Conservation (phyloP, 108 stramenopile genomes). For the Nitzschia sp. region DNA sequence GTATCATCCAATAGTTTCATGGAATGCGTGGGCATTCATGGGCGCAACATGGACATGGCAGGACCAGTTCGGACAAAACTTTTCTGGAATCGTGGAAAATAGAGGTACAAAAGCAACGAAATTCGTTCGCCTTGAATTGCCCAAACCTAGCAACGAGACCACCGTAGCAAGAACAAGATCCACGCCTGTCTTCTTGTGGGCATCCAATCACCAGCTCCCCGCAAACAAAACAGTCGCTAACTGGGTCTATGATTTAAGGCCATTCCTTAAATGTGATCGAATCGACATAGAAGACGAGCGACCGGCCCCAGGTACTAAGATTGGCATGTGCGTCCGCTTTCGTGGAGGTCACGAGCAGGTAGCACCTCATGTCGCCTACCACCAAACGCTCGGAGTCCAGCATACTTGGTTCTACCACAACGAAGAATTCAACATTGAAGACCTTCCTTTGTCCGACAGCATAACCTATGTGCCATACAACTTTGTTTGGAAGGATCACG, state of each 20-base stretch:
- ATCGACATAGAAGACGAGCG: neutral
- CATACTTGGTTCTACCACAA: neutral
- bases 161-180: neutral
- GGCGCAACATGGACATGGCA: neutral
- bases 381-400: neutral
- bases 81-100: neutral
- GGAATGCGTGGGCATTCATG: neutral
- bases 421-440: neutral
- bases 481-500: neutral
- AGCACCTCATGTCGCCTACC: neutral
- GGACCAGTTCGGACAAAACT: neutral
- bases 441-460: neutral
- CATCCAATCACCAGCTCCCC: neutral
- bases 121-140: neutral
- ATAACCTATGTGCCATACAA: neutral
- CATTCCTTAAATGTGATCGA: neutral
- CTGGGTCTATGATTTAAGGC: neutral
- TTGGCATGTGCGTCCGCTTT: neutral
- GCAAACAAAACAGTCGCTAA: neutral
- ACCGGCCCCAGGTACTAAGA: neutral
- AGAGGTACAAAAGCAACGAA: neutral
- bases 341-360: neutral
- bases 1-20: neutral
- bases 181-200: neutral
- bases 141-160: neutral